Base-by-base conservation (phyloP, 768 basidiomycete genomes). In the Suillus occidentalis region DNA sequence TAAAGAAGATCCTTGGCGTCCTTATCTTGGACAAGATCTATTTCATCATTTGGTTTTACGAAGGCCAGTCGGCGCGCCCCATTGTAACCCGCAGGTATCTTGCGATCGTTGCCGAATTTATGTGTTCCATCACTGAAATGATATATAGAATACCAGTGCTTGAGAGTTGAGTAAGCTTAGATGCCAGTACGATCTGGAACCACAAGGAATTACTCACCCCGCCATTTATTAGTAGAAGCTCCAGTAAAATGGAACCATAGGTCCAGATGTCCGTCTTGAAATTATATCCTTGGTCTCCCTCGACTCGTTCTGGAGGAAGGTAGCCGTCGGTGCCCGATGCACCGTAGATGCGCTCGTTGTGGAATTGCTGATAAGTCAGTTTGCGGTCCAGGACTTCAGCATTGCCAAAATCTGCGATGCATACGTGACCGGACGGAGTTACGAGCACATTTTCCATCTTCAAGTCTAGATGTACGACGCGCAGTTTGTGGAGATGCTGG, bases 381-480 rank as follows among this genome's bases (percentile, higher is more conserved):
- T 65, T 55, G 47, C 39, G 37, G 25, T 65, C 61, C 47, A 72
- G 61, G 22, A 64, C 60, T 20, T 52, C 36, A 3, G 69, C 65
- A 36, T 74, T 66, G 22, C 69, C 69, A 52, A 68, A 69, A 47
- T 69, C 69, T 37, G 57, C 65, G 28, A 69, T 6, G n/a, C 56
- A 47, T 58, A 69, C 36, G 20, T 69, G 69, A 22, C 69, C 69
- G 25, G 43, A 52, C 6, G 67, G 62, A 60, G 79, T 78, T 40
- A 82, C 72, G 36, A 86, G 70, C 55, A 86, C 77, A 67, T 85
- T 85, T 69, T 86, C 84, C 40, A 82, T 72, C 73, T 86, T 86
- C 67, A 86, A 66, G 69, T 86, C 84, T 25, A 82, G 74, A 73
- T 86, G 84, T 12, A 82, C 75, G 55, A 85, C 71, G 12, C 76